Base-by-base conservation (phyloP, 352 stramenopile species). In the Globisporangium nunn region DNA sequence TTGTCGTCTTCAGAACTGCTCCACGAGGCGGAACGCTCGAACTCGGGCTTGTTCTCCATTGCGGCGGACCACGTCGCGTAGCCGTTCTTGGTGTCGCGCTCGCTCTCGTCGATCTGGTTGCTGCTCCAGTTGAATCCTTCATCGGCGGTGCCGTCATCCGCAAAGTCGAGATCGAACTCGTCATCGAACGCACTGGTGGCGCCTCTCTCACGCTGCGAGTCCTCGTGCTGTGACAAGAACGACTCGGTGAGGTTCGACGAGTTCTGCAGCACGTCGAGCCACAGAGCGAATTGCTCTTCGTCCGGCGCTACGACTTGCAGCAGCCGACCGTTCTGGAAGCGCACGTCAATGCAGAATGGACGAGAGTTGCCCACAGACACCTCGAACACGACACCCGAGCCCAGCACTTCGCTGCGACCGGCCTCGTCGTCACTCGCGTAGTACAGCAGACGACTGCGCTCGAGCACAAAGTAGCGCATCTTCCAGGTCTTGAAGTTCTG, bases 401-500 rank as follows among this genome's bases (percentile, higher is more conserved):
- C 81, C 17, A 91, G 58, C 5, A 77, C 29, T 23, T 85, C 72
- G 23, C 70, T 66, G 17, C 66, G 44, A 17, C n/a, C 59, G 2
- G 64, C 57, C 23, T 57, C 63, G 12, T 57, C 60, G 52, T 77
- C 58, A 29, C 50, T 63, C 10, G 58, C 62, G 54, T 77, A 83
- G 56, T 95, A 95, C 31, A 63, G 68, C 1, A 95, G 51, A 11
- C 74, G 72, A 15, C 75, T 88, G n/a, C 73, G 67, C 48, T 81
- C 64, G 46, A 95, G 70, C 18, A 81, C 64, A 43, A 95, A 89
- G 57, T 84, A 91, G 7, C 79, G 71, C n/a, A 75, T 68, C 64
- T 93, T 95, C 85, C 85, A 95, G 0, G 68, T 88, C 70, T 91
- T 89, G 54, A 93, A 82, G 47, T 80, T 73, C 55, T 93, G 81